A percentile compares a stretch with the other conserved stretches of the same genome.
phyloP scores from a whole-genome alignment of 768 basidiomycete species.

The Lactifluus hygrophoroides region DNA sequence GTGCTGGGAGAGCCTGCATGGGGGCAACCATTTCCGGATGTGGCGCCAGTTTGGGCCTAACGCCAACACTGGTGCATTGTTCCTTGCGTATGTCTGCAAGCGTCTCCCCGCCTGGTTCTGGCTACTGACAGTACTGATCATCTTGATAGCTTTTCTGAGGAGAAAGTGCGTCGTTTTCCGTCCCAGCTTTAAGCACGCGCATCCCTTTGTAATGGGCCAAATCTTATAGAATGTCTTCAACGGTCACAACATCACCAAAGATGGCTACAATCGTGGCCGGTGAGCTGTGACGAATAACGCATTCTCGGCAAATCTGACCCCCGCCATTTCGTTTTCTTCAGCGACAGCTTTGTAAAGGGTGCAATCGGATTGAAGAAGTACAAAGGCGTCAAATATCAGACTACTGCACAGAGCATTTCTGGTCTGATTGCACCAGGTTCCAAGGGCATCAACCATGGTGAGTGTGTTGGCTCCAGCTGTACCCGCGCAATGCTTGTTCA shows the following conservation, averaged over 20 bases:
- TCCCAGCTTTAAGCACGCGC: neutral
- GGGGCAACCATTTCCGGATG: slow-evolving; percentile 20
- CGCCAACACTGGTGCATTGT: slow-evolving; percentile 28
- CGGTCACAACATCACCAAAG: slow-evolving; percentile 23
- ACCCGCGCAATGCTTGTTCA: neutral
- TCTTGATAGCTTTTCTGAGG: neutral
- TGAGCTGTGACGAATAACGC: neutral
- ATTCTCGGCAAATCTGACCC: neutral
- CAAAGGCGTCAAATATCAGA: slow-evolving; percentile 33
- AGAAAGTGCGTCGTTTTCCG: neutral
- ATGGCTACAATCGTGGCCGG: slow-evolving; percentile 30
- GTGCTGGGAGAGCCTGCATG: slow-evolving; percentile 30
- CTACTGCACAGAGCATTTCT: slow-evolving; percentile 38
- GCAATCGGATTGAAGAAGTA: slow-evolving; percentile 5
- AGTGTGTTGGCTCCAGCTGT: neutral
- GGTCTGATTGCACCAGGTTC: slow-evolving; percentile 47
- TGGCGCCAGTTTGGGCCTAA: slow-evolving; percentile 27
- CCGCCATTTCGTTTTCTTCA: neutral
- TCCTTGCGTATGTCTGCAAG: slow-evolving; percentile 28
- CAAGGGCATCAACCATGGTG: slow-evolving; percentile 46
- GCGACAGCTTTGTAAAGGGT: slow-evolving; percentile 6
- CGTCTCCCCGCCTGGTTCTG: neutral
- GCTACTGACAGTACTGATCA: neutral
- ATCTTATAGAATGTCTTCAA: neutral
- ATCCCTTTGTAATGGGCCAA: neutral